Evolutionary conservation across 495 filamentous ascomycete species (phyloP), one percentile per base, ranked within the genome.

Genomic region (Aspergillus steynii): DNA sequence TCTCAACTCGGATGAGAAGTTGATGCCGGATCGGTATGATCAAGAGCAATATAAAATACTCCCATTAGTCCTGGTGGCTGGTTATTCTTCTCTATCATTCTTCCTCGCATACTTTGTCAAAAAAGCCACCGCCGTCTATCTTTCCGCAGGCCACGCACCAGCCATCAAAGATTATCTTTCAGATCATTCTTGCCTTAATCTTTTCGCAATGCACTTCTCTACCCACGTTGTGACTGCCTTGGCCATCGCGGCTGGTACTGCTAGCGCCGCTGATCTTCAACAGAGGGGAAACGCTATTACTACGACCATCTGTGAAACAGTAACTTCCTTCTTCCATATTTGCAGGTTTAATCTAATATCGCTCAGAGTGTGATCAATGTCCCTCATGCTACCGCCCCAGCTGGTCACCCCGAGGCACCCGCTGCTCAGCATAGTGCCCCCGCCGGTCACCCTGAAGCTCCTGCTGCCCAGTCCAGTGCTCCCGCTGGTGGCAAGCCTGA

Each of bases 241-340:
- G 53, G 63, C 66, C 61, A 53, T 69, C 50, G 66, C 59, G 28
- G 66, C 63, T 37, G 48, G 56, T 54, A 62, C 66, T 50, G 66
- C 58, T 45, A 60, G 52, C 20, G 66, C 66, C 29, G 28, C 20
- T 37, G 31, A 32, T 48, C 42, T 50, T 10, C 29, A 64, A 26
- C 34, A 50, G 48, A 29, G 45, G 25, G 61, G 56, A 26, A 7
- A 28, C 27, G 29, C 31, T 10, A 15, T 59, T 26, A 59, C 58
- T 15, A 58, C 50, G 34, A 65, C 63, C 51, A 31, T 53, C 37
- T 63, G 57, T 45, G 45, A 56, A 26, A 48, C 50, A 14, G 54
- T 15, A 49, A 46, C 9, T 52, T 0, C 51, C 26, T 2, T 2
- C 28, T 42, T 15, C 9, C 14, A 15, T 12, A 8, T 10, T 15